These are phyloP conservation scores for Starmerella scarabaei DNA, from an alignment of 805 yeast species.

Conservation along the genomic window DNA sequence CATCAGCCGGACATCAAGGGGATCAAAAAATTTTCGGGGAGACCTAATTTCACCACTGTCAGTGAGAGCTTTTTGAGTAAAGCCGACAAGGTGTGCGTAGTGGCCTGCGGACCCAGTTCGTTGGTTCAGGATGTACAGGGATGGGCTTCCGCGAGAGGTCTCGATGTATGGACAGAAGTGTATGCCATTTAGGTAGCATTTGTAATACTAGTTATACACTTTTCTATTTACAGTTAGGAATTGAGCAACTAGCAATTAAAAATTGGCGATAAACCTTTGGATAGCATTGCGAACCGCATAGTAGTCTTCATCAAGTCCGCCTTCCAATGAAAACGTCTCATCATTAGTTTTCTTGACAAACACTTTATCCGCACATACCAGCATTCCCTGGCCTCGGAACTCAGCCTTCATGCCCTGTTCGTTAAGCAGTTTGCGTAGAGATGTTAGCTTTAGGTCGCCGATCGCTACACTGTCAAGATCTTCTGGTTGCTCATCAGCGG, in stretches of 20 bases:
- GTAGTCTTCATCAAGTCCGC: slow-evolving; percentile 59
- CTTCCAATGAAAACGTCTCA: slow-evolving; percentile 78
- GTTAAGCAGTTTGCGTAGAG: slow-evolving; percentile 51
- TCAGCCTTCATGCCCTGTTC: slow-evolving; percentile 60
- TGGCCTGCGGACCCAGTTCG: slow-evolving; percentile 22
- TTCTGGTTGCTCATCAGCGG: background rate
- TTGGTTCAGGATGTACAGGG: slow-evolving; percentile 15
- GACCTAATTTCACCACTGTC: slow-evolving; percentile 14
- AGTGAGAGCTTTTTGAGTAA: slow-evolving; percentile 1
- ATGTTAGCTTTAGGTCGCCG: slow-evolving; percentile 80
- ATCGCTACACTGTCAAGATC: slow-evolving; percentile 40
- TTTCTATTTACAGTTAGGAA: background rate
- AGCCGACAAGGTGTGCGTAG: slow-evolving; percentile 8
- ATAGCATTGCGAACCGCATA: slow-evolving; percentile 32
- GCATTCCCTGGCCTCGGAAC: slow-evolving; percentile 82
- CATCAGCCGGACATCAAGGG: background rate
- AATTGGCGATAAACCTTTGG: slow-evolving; percentile 15
- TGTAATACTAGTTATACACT: background rate
- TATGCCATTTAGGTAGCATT: slow-evolving; percentile 10
- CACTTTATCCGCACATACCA: slow-evolving; percentile 68
- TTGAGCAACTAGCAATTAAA: slow-evolving; percentile 6
- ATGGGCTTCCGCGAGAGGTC: slow-evolving; percentile 15
- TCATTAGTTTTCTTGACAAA: slow-evolving; percentile 66
- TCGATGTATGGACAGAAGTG: slow-evolving; percentile 18
- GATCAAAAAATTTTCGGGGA: slow-evolving; percentile 8